These are phyloP conservation scores for Termitomyces sp. DNA, from an alignment of 768 basidiomycete genomes.

Conservation along the genomic window DNA sequence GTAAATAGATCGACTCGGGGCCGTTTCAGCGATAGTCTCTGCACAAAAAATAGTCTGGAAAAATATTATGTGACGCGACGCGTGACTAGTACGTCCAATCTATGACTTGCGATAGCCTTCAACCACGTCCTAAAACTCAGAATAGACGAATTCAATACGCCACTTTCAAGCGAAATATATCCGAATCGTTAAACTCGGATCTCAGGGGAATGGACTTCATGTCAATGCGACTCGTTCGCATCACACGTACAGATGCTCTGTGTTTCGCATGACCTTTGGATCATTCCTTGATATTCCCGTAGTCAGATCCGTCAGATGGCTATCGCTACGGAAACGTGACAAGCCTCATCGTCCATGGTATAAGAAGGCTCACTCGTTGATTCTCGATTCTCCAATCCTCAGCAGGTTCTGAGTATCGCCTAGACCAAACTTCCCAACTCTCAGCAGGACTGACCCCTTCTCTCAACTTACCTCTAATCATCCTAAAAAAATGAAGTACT, in stretches of 20 bases:
- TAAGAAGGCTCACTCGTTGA: background rate
- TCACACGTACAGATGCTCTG: background rate
- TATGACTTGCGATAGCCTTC: background rate
- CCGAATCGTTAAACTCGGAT: background rate
- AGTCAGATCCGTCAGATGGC: background rate
- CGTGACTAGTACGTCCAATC: background rate
- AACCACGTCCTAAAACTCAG: background rate
- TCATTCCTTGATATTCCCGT: background rate
- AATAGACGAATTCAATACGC: background rate
- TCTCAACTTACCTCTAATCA: constrained; percentile 5
- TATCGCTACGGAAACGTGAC: constrained; percentile 1
- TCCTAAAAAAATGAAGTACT: constrained; percentile 17
- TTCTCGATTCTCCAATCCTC: constrained; percentile 8
- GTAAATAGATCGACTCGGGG: background rate
- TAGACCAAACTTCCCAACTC: constrained; percentile 3
- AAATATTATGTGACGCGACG: background rate
- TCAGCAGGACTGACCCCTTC: constrained; percentile 12
- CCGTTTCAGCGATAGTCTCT: background rate
- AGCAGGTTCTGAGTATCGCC: constrained; percentile 16
- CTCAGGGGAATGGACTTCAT: background rate
- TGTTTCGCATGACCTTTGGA: background rate
- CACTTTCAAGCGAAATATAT: background rate
- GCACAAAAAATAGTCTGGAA: background rate
- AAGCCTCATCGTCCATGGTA: background rate
- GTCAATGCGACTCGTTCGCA: background rate